Percentiles rank a stretch among this genome's conserved stretches.
Evolutionary conservation across 371 early-diverging fungal genomes (phyloP).

Genomic region (Syncephalastrum sp.): DNA sequence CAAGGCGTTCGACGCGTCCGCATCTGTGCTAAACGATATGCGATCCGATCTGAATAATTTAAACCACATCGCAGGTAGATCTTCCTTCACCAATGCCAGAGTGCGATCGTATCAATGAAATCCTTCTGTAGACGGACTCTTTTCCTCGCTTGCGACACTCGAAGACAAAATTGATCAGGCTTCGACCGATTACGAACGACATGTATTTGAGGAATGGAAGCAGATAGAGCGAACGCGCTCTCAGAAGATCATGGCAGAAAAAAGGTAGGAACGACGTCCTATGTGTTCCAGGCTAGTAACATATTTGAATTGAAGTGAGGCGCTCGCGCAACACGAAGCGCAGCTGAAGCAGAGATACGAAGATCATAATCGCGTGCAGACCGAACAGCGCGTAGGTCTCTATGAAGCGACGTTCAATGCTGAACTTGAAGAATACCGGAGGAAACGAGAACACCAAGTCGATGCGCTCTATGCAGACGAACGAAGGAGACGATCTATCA

Average conservation of each 20-base stretch:
- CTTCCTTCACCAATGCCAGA: not conserved
- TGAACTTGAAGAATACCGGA: slow-evolving; percentile 43
- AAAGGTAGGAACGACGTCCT: slow-evolving; percentile 16
- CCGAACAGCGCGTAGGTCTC: slow-evolving; percentile 33
- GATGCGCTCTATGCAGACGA: slow-evolving; percentile 32
- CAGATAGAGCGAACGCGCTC: slow-evolving; percentile 11
- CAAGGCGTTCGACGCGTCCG: slow-evolving; percentile 7
- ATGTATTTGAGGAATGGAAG: slow-evolving; percentile 42
- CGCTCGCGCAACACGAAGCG: slow-evolving; percentile 21
- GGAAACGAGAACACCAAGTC: slow-evolving; percentile 38
- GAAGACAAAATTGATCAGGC: slow-evolving; percentile 27
- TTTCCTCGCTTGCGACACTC: slow-evolving; percentile 9
- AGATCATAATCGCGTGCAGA: slow-evolving; percentile 29
- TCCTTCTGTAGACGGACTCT: slow-evolving; percentile 17
- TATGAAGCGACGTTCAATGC: slow-evolving; percentile 49
- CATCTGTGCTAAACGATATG: slow-evolving; percentile 2
- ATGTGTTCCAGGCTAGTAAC: not conserved
- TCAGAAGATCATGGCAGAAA: slow-evolving; percentile 11
- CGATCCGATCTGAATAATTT: slow-evolving; percentile 11
- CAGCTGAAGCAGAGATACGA: slow-evolving; percentile 28
- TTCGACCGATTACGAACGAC: slow-evolving; percentile 20
- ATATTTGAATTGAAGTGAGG: slow-evolving; percentile 5
- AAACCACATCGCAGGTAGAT: slow-evolving; percentile 10
- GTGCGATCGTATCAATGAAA: not conserved
- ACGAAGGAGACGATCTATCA: not conserved